Conservation (phyloP, 495 filamentous ascomycete species). For the Aspergillus coremiiformis region DNA sequence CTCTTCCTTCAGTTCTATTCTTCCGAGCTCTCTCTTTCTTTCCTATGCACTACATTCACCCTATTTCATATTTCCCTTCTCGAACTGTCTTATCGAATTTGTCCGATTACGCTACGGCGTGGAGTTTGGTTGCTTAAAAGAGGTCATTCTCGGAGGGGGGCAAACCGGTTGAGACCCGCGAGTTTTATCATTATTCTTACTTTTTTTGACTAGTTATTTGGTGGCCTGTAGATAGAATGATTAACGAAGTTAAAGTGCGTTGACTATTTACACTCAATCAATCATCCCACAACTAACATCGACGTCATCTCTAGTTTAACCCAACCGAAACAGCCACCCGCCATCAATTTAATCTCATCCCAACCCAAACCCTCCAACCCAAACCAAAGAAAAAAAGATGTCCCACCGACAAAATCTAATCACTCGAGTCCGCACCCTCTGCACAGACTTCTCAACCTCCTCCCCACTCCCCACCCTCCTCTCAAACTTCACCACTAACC, state of each 20-base stretch:
- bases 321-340: no score
- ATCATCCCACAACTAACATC: background rate
- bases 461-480: constrained; percentile 28
- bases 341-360: no score
- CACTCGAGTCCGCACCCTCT: constrained; percentile 37
- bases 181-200: background rate
- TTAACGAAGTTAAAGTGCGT: background rate
- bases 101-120: constrained; percentile 2
- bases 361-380: background rate
- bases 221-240: background rate
- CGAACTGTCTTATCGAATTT: background rate
- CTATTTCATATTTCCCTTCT: background rate
- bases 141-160: background rate
- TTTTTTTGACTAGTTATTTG: background rate
- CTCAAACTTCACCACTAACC: constrained; percentile 41
- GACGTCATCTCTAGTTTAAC: no score
- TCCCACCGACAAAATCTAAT: constrained; percentile 31
- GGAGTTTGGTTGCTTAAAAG: constrained; percentile 3
- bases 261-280: no score
- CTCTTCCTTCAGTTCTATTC: background rate
- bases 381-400: constrained; percentile 11
- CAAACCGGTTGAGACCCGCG: background rate
- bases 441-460: constrained; percentile 36
- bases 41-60: background rate
- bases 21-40: background rate